These are phyloP conservation scores for Daedaleopsis sinensis DNA, from an alignment of 768 basidiomycete species.

Conservation along the genomic window DNA sequence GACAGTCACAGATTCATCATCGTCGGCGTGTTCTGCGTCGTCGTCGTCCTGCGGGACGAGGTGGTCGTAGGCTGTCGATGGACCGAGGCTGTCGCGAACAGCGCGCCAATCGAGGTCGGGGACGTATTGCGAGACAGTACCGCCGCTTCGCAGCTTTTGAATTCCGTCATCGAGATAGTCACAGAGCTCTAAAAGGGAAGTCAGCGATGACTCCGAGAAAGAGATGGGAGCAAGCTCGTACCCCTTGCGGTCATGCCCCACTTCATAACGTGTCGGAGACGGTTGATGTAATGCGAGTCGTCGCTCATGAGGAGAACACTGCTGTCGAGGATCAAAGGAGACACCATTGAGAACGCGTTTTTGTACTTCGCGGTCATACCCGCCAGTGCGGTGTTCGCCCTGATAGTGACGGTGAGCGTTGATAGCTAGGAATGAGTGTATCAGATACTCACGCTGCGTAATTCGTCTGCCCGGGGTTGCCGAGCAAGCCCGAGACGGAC, in stretches of 20 bases:
- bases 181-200: slow-evolving; percentile 28
- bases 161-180: slow-evolving; percentile 39
- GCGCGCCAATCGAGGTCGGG: slow-evolving; percentile 38
- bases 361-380: slow-evolving; percentile 6
- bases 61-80: slow-evolving; percentile 25
- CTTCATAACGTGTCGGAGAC: slow-evolving; percentile 1
- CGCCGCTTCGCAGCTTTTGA: slow-evolving; percentile 25
- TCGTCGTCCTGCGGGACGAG: slow-evolving; percentile 20
- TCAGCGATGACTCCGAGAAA: background rate
- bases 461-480: slow-evolving; percentile 20
- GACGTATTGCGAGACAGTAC: slow-evolving; percentile 31
- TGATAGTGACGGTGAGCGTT: background rate
- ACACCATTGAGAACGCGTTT: slow-evolving; percentile 5
- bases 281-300: background rate
- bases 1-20: too few species aligned
- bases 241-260: slow-evolving; percentile 18
- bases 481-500: slow-evolving; percentile 22
- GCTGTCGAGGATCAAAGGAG: slow-evolving; percentile 12
- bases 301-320: background rate
- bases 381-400: slow-evolving; percentile 16
- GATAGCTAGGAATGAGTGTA: background rate
- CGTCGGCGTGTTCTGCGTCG: too few species aligned
- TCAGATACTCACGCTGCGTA: slow-evolving; percentile 16
- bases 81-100: slow-evolving; percentile 28
- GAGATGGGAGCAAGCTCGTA: background rate